These are phyloP conservation scores for Starmerella scarabaei DNA, from an alignment of 805 yeast species.

Conservation along the genomic window DNA sequence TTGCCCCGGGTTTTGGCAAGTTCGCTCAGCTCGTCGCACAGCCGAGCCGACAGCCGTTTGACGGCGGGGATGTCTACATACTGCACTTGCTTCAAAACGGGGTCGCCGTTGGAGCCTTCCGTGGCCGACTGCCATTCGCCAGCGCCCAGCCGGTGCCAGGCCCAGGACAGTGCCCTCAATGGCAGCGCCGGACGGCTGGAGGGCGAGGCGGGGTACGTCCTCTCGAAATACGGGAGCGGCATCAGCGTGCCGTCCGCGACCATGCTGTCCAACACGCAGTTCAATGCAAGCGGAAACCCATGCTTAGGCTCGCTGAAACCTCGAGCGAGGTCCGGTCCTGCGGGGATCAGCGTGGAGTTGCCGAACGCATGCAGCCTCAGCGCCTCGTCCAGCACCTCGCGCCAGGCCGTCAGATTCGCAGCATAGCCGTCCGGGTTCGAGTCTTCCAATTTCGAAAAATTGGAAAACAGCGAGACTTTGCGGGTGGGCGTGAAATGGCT, in stretches of 20 bases:
- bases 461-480: conserved; percentile 37
- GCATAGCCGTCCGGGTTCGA: conserved; percentile 37
- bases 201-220: conserved; percentile 11
- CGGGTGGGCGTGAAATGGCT: conserved; percentile 32
- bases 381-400: conserved; percentile 26
- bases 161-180: conserved; percentile 9
- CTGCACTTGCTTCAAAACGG: conserved; percentile 19
- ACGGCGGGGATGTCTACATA: conserved; percentile 21
- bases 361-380: conserved; percentile 22
- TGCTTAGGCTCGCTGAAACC: conserved; percentile 20
- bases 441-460: conserved; percentile 34
- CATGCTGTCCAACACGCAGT: conserved; percentile 24
- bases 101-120: conserved; percentile 15
- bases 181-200: conserved; percentile 1
- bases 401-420: conserved; percentile 41
- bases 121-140: conserved; percentile 16
- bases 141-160: background rate
- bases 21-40: conserved; percentile 5
- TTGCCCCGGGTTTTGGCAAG: conserved; percentile 8
- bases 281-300: conserved; percentile 26
- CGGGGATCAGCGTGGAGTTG: conserved; percentile 22
- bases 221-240: conserved; percentile 21
- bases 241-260: conserved; percentile 20
- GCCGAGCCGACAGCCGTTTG: conserved; percentile 9
- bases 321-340: conserved; percentile 20